phyloP scores from a whole-genome alignment of 495 filamentous ascomycete species.

The Penicillium bovifimosum region DNA sequence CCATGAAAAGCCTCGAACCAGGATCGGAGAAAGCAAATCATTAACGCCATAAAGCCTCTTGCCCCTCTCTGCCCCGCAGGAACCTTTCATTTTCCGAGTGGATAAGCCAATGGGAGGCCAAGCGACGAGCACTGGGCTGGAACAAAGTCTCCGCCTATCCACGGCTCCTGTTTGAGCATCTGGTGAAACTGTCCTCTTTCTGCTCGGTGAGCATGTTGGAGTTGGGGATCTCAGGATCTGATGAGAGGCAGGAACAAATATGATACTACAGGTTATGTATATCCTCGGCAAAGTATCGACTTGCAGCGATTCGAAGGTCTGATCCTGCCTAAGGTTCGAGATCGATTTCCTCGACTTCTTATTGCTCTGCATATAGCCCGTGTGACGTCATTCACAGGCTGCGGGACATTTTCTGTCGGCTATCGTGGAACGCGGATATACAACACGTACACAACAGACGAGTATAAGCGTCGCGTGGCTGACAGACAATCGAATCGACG shows the following conservation, averaged over 20 bases:
- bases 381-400: slow-evolving; percentile 8
- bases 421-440: slow-evolving; percentile 10
- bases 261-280: too few species aligned
- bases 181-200: slow-evolving; percentile 2
- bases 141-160: slow-evolving; percentile 12
- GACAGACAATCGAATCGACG: background rate
- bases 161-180: background rate
- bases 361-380: slow-evolving; percentile 1
- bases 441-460: background rate
- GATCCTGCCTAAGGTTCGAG: slow-evolving; percentile 13
- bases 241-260: too few species aligned
- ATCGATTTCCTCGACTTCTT: background rate
- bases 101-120: slow-evolving; percentile 9
- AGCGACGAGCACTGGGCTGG: slow-evolving; percentile 10
- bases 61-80: slow-evolving; percentile 17
- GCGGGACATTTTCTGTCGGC: slow-evolving; percentile 8
- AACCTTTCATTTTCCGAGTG: slow-evolving; percentile 9
- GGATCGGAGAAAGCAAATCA: slow-evolving; percentile 11
- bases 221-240: background rate
- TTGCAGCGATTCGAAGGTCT: slow-evolving; percentile 24
- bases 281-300: background rate
- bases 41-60: slow-evolving; percentile 2
- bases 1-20: background rate
- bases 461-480: background rate
- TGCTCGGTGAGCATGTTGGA: background rate